A percentile compares a stretch with the other conserved stretches of the same genome.
These are phyloP conservation scores for Leersia perrieri DNA, from an alignment of 176 grass and related monocot species.

Conservation along the genomic window DNA sequence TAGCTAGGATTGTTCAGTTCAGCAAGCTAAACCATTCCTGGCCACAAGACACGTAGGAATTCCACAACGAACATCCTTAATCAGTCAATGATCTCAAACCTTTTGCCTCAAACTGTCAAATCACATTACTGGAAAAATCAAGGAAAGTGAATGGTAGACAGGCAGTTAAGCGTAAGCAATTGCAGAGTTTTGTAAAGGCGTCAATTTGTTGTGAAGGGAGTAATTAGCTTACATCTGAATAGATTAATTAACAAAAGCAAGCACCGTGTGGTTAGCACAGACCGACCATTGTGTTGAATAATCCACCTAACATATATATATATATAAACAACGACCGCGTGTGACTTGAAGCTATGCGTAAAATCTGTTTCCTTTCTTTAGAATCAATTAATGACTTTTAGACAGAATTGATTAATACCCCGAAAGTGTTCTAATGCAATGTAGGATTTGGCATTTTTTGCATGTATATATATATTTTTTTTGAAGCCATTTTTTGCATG, in stretches of 20 bases:
- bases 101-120: not conserved
- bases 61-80: not conserved
- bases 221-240: not conserved
- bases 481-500: no score
- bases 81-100: not conserved
- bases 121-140: not conserved
- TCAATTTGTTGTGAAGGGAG: not conserved
- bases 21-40: slow-evolving; percentile 36
- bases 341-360: not conserved
- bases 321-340: not conserved
- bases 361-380: not conserved
- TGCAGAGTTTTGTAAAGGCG: not conserved
- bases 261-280: not conserved
- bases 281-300: not conserved
- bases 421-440: not conserved
- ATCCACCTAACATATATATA: not conserved
- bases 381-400: not conserved
- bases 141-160: not conserved
- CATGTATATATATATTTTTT: no score
- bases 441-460: not conserved
- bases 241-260: not conserved
- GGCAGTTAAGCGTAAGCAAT: not conserved
- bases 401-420: not conserved
- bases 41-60: not conserved
- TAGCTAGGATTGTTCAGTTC: slow-evolving; percentile 6